Evolutionary conservation across 257 asterid genomes (phyloP).

Genomic region (Agastache rugosa): DNA sequence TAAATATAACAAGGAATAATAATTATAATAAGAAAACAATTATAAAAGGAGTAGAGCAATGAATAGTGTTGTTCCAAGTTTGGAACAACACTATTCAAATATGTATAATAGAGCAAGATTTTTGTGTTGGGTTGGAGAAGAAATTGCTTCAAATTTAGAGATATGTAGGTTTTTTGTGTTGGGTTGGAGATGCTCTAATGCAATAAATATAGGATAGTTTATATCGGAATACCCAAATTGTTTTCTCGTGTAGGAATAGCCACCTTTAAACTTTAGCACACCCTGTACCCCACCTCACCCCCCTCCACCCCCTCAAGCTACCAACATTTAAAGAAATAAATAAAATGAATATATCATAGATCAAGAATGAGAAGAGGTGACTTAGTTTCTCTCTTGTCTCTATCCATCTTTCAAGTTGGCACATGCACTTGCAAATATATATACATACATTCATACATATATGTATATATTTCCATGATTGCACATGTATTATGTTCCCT

Average conservation of each 20-base stretch:
- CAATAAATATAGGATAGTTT: too few species aligned
- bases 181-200: too few species aligned
- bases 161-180: too few species aligned
- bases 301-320: background rate
- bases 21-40: too few species aligned
- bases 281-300: background rate
- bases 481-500: constrained; percentile 85
- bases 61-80: too few species aligned
- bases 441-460: background rate
- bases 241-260: background rate
- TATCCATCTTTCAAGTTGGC: constrained; percentile 52
- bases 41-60: too few species aligned
- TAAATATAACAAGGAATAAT: too few species aligned
- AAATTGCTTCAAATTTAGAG: too few species aligned
- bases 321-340: constrained; percentile 13
- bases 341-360: constrained; percentile 1
- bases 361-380: constrained; percentile 22
- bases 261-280: background rate
- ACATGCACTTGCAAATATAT: constrained; percentile 48
- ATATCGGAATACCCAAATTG: background rate
- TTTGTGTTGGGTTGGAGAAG: too few species aligned
- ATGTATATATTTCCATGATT: constrained; percentile 45
- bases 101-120: too few species aligned
- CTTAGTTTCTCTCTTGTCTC: constrained; percentile 36
- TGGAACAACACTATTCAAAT: too few species aligned